Base-by-base conservation (phyloP, 805 yeast genomes). In the Phaffomyces thermotolerans region DNA sequence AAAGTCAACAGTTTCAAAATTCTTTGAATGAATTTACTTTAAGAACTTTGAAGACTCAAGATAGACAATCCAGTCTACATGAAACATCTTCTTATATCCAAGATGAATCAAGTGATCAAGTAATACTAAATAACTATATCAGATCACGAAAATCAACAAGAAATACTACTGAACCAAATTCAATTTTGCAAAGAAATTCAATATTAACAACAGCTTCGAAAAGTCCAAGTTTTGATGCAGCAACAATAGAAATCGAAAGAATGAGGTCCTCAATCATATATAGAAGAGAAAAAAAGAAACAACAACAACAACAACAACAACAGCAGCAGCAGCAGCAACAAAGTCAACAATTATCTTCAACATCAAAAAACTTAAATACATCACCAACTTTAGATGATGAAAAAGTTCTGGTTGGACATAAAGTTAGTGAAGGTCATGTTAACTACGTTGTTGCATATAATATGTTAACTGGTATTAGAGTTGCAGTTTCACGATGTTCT, bases 391-490 rank as follows among this genome's bases (percentile, higher is more conserved):
- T 63, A 20, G 77, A 74, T 40, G 84, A 77, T 49, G 81, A 76
- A 40, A 68, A 62, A 25, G 90, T 81, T 4, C 62, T 81, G 36
- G 81, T 85, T 12, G 95, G 95, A 4, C 84, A 85, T 50, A 81
- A 81, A 52, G 90, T 88, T 34, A 76, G 83, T 49, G 98, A 93
- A 63, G 97, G 96, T 36, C 98, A 93, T 59, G 88, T 79, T 40
- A 93, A 90, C 62, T 93, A 83, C 56, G 86, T 89, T 24, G 80
- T 91, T 71, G 99, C 97, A 1, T 95, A 93, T 63, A 89, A 91
- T 62, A 91, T 93, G 97, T 73, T 95, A 45, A 90, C 98, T 0
- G 99, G 99, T 3, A 93, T 93, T 38, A 74, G 99, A 45, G 95
- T 89, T 8, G 90, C 97, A 0, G 98, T 93, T 0, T 87, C 96